Conservation (phyloP, 225 moss, liverwort and hornwort species). For the Antitrichia curtipendula region DNA sequence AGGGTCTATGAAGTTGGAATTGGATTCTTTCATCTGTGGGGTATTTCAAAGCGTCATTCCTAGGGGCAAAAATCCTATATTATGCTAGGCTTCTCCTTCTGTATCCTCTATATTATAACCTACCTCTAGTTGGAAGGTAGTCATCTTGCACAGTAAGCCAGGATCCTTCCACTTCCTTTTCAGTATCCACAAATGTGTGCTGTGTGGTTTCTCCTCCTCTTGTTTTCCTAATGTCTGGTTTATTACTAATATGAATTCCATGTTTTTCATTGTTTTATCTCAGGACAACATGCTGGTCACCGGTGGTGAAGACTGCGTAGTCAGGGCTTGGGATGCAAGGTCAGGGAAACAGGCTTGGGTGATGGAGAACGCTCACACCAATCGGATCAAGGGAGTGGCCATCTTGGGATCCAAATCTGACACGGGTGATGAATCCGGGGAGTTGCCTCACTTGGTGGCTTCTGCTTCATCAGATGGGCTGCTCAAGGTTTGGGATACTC, state of each 20-base stretch:
- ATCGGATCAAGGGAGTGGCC: conserved; percentile 74
- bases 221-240: not conserved
- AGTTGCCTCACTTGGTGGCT: conserved; percentile 45
- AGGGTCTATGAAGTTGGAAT: not conserved
- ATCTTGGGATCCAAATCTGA: conserved; percentile 40
- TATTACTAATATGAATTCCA: not conserved
- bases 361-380: conserved; percentile 71
- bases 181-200: not conserved
- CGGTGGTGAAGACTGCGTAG: conserved; percentile 64
- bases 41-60: not conserved
- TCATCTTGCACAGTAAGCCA: not conserved
- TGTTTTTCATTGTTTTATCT: not conserved
- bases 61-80: not conserved
- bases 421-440: conserved; percentile 10
- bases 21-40: not conserved
- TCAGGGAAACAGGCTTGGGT: conserved; percentile 60
- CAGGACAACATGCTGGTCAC: conserved; percentile 77
- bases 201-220: not conserved
- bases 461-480: conserved; percentile 91
- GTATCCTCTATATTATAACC: not conserved
- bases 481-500: conserved; percentile 84
- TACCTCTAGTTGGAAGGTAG: not conserved
- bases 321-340: conserved; percentile 76
- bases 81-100: not conserved
- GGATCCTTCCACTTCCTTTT: not conserved